Evolutionary conservation across 805 yeast genomes (phyloP).

Genomic region (Saturnispora mendoncae): DNA sequence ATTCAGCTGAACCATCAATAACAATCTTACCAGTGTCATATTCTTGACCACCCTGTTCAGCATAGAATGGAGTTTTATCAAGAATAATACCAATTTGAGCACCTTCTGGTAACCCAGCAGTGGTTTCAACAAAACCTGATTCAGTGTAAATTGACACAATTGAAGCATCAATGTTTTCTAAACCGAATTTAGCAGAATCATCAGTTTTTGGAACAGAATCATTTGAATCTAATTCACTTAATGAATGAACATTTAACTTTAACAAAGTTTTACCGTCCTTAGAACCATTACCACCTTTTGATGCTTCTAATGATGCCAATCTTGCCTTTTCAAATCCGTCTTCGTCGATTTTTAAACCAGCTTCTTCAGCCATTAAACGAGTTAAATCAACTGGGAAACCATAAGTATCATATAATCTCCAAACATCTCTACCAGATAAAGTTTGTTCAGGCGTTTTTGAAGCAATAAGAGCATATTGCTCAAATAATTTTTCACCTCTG

Average conservation of each 20-base stretch:
- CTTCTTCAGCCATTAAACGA: constrained; percentile 97
- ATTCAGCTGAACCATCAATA: constrained; percentile 79
- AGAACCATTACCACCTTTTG: constrained; percentile 65
- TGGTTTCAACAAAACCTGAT: constrained; percentile 51
- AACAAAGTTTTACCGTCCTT: constrained; percentile 50
- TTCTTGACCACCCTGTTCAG: constrained; percentile 99
- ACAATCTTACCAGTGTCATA: constrained; percentile 89
- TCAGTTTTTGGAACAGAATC: constrained; percentile 67
- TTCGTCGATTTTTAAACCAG: constrained; percentile 87
- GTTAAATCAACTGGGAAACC: constrained; percentile 99
- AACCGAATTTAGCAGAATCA: constrained; percentile 70
- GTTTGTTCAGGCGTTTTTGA: constrained; percentile 64
- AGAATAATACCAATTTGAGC: constrained; percentile 71
- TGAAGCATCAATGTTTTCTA: constrained; percentile 58
- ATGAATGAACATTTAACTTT: constrained; percentile 85
- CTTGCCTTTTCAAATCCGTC: constrained; percentile 87
- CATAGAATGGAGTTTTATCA: constrained; percentile 90
- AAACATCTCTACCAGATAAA: constrained; percentile 87
- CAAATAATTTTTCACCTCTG: constrained; percentile 95
- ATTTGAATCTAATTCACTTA: constrained; percentile 58
- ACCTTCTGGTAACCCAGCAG: constrained; percentile 27
- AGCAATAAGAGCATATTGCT: constrained; percentile 83
- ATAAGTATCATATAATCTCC: constrained; percentile 97
- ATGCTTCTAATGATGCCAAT: constrained; percentile 85
- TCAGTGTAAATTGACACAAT: constrained; percentile 69